Percentiles rank a stretch among this genome's conserved stretches.
These are phyloP conservation scores for Teratosphaeria pseudoeucalypti DNA, from an alignment of 2,329 filamentous ascomycete species.

Conservation along the genomic window DNA sequence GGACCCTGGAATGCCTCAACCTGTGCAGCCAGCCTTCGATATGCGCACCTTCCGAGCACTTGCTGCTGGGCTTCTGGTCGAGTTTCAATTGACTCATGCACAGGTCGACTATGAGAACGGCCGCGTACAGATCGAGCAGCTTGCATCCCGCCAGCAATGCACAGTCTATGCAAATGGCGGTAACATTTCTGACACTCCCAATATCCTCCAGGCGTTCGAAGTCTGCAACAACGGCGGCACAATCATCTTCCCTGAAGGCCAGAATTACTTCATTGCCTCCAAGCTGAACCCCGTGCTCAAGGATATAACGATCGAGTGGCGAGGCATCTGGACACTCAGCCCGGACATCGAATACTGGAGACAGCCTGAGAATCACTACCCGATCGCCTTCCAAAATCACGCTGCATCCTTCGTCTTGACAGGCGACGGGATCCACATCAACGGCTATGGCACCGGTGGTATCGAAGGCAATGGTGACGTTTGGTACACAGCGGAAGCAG, in stretches of 20 bases:
- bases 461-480: constrained; percentile 45
- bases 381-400: constrained; percentile 46
- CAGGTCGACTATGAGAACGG: background rate
- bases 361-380: constrained; percentile 43
- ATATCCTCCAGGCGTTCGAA: constrained; percentile 31
- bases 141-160: background rate
- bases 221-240: constrained; percentile 32
- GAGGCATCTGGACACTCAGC: constrained; percentile 42
- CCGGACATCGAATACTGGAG: constrained; percentile 46
- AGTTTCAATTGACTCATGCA: background rate
- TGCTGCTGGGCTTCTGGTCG: background rate
- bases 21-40: background rate
- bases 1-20: background rate
- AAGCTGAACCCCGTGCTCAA: constrained; percentile 41
- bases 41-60: background rate
- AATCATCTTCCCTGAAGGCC: constrained; percentile 40
- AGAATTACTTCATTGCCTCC: constrained; percentile 43
- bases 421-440: constrained; percentile 41
- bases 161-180: background rate
- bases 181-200: constrained; percentile 20
- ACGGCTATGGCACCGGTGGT: constrained; percentile 43
- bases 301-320: constrained; percentile 44
- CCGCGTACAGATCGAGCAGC: background rate
- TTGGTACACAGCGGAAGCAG: constrained; percentile 44
- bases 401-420: constrained; percentile 43